Evolutionary conservation across 2,329 filamentous ascomycete species (phyloP).

Genomic region (Pseudocercospora fijiensis): DNA sequence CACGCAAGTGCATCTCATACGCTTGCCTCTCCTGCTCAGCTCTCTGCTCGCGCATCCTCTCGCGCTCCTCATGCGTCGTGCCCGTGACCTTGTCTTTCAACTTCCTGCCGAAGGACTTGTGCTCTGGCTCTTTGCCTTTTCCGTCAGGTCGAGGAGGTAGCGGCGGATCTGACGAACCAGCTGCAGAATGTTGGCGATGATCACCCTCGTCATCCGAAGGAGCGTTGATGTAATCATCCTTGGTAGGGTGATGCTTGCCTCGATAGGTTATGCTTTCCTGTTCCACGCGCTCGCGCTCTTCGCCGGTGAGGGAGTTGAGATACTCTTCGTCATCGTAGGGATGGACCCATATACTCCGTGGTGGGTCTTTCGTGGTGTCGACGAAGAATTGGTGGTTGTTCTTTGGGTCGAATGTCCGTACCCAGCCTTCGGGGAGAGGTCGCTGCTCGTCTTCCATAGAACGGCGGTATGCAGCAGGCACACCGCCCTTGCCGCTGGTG

Average conservation of each 20-base stretch:
- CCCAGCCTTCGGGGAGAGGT: constrained; percentile 57
- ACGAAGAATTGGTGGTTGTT: constrained; percentile 63
- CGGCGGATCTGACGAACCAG: constrained; percentile 19
- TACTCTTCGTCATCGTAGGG: constrained; percentile 61
- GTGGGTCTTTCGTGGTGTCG: constrained; percentile 55
- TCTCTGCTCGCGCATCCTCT: constrained; percentile 46
- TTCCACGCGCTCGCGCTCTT: constrained; percentile 52
- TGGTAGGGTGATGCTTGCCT: constrained; percentile 28
- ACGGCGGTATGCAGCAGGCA: constrained; percentile 53
- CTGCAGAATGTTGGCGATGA: constrained; percentile 29
- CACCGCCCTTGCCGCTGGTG: constrained; percentile 47
- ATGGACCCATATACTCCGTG: constrained; percentile 61
- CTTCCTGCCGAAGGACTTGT: constrained; percentile 51
- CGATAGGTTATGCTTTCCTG: constrained; percentile 38
- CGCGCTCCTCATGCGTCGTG: constrained; percentile 57
- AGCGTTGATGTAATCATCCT: constrained; percentile 46
- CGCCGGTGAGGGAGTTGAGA: constrained; percentile 48
- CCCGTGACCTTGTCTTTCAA: constrained; percentile 61
- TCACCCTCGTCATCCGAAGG: constrained; percentile 48
- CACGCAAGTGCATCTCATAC: constrained; percentile 54
- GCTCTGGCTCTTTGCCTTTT: constrained; percentile 36
- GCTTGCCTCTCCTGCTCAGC: constrained; percentile 52
- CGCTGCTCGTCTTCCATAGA: constrained; percentile 63
- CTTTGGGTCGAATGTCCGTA: constrained; percentile 56
- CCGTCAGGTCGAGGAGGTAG: constrained; percentile 28